These are phyloP conservation scores for Reticulascus tulasneorum DNA, from an alignment of 2,329 filamentous ascomycete genomes.

Conservation along the genomic window DNA sequence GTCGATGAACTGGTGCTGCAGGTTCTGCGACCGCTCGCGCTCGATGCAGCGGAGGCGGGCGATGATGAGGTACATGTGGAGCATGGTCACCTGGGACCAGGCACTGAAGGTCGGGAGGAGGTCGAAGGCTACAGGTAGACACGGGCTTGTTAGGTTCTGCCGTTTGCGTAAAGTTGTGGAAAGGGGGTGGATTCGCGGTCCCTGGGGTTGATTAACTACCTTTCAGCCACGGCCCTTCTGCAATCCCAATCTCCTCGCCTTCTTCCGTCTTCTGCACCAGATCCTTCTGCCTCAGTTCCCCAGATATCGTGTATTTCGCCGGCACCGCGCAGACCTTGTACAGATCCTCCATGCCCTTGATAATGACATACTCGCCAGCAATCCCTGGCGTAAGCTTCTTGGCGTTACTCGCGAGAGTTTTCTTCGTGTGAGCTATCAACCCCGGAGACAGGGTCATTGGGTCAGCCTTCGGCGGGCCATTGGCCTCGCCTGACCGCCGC, in stretches of 20 bases:
- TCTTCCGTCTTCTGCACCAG: slow-evolving; percentile 67
- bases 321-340: slow-evolving; percentile 71
- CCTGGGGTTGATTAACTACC: slow-evolving; percentile 50
- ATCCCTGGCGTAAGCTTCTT: too few relatives aligned
- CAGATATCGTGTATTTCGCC: slow-evolving; percentile 73
- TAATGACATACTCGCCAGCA: slow-evolving; percentile 41
- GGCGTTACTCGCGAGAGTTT: too few relatives aligned
- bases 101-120: slow-evolving; percentile 86
- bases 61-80: slow-evolving; percentile 91
- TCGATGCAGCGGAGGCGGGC: slow-evolving; percentile 79
- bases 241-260: slow-evolving; percentile 78
- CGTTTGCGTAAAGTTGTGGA: neutral
- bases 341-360: slow-evolving; percentile 51
- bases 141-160: slow-evolving; percentile 3
- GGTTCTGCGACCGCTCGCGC: slow-evolving; percentile 62
- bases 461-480: too few relatives aligned
- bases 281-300: slow-evolving; percentile 60
- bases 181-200: neutral
- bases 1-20: slow-evolving; percentile 88
- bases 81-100: slow-evolving; percentile 93
- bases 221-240: slow-evolving; percentile 75
- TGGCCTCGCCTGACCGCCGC: too few relatives aligned
- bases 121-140: slow-evolving; percentile 60
- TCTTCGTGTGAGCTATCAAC: too few relatives aligned
- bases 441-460: too few relatives aligned